Evolutionary conservation across 257 asterid species (phyloP).

Genomic region (Plectranthus barbatus): DNA sequence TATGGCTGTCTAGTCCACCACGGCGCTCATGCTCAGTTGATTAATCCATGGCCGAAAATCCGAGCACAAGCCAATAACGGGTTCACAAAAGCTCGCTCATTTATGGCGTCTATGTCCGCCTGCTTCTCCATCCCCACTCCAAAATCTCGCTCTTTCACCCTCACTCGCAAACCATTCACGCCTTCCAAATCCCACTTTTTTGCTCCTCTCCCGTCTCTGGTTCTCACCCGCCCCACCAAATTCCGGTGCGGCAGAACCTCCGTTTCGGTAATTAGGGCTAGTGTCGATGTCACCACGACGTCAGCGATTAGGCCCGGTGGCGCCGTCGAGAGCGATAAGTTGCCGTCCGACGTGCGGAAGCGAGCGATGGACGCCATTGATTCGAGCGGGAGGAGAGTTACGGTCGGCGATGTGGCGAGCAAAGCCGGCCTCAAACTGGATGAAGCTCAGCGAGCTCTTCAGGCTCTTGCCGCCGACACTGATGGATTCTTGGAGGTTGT

Average conservation of each 20-base stretch:
- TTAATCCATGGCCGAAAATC: slow-evolving; percentile 32
- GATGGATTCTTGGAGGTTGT: slow-evolving; percentile 86
- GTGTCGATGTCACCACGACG: slow-evolving; percentile 30
- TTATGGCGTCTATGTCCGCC: slow-evolving; percentile 67
- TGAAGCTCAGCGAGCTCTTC: slow-evolving; percentile 90
- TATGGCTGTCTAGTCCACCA: not conserved
- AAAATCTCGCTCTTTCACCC: slow-evolving; percentile 21
- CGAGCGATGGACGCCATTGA: slow-evolving; percentile 86
- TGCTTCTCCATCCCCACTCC: slow-evolving; percentile 35
- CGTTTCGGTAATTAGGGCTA: slow-evolving; percentile 48
- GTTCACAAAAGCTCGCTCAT: not conserved
- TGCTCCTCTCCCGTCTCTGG: slow-evolving; percentile 16
- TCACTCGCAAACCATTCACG: slow-evolving; percentile 29
- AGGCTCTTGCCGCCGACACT: slow-evolving; percentile 92
- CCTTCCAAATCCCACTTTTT: slow-evolving; percentile 22
- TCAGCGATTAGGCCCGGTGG: slow-evolving; percentile 61
- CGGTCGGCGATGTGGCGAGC: slow-evolving; percentile 91
- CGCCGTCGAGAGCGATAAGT: slow-evolving; percentile 78
- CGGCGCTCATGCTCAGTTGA: not conserved
- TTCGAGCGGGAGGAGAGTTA: slow-evolving; percentile 77
- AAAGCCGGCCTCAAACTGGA: slow-evolving; percentile 77
- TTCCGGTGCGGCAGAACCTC: slow-evolving; percentile 18
- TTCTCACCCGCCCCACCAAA: slow-evolving; percentile 10
- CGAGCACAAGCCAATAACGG: slow-evolving; percentile 9
- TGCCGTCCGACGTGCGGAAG: slow-evolving; percentile 69